Evolutionary conservation across 2,329 filamentous ascomycete genomes (phyloP).

Genomic region (Neocatenulostroma microsporum): DNA sequence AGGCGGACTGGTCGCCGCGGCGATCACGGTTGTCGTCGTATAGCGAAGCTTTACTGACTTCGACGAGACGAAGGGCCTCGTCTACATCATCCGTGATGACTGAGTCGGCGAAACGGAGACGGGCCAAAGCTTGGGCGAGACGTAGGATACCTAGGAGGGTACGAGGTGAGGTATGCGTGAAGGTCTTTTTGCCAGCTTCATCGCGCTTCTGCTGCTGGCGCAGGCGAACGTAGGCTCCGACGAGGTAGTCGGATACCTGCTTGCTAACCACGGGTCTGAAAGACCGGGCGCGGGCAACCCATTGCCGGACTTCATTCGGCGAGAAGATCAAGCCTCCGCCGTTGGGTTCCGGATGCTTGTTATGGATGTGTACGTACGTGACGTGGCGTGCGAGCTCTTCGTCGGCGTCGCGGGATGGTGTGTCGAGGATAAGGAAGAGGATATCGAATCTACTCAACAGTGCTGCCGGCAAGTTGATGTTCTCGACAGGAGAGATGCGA

Average conservation of each 20-base stretch:
- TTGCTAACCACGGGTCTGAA: constrained; percentile 82
- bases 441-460: constrained; percentile 95
- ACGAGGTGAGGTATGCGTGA: constrained; percentile 87
- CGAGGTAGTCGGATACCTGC: constrained; percentile 87
- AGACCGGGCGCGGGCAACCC: constrained; percentile 84
- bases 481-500: constrained; percentile 91
- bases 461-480: constrained; percentile 95
- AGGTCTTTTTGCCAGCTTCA: constrained; percentile 84
- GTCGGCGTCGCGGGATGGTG: constrained; percentile 78
- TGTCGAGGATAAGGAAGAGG: constrained; percentile 93
- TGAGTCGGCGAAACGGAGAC: constrained; percentile 76
- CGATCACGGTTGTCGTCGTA: constrained; percentile 60
- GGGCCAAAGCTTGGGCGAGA: constrained; percentile 85
- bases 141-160: constrained; percentile 88
- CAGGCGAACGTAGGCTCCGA: constrained; percentile 92
- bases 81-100: constrained; percentile 92
- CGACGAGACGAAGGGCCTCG: constrained; percentile 81
- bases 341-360: constrained; percentile 70
- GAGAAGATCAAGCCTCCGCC: constrained; percentile 68
- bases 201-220: constrained; percentile 86
- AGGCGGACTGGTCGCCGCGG: constrained; percentile 64
- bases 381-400: constrained; percentile 94
- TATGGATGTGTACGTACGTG: constrained; percentile 94
- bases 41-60: constrained; percentile 87
- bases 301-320: constrained; percentile 89